Evolutionary conservation across 225 moss, liverwort and hornwort species (phyloP).

Genomic region (Ulota crispa): DNA sequence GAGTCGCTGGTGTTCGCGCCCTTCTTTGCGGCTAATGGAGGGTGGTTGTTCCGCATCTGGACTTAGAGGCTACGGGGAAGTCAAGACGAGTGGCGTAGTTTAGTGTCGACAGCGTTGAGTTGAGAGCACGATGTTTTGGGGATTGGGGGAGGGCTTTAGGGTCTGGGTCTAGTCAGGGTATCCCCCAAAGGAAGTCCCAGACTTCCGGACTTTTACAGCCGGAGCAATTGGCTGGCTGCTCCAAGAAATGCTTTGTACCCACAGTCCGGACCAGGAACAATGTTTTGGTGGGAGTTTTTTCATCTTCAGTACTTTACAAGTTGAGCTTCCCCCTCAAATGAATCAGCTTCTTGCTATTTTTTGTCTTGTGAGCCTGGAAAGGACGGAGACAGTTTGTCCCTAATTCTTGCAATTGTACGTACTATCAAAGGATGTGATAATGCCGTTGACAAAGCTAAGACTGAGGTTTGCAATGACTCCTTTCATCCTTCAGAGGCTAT

Average conservation of each 20-base stretch:
- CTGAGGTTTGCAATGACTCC: slow-evolving; percentile 50
- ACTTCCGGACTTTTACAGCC: too few relatives aligned
- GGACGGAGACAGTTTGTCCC: slow-evolving; percentile 78
- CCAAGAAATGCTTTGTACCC: too few relatives aligned
- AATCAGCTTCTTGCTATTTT: too few relatives aligned
- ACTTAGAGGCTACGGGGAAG: slow-evolving; percentile 8
- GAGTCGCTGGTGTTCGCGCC: slow-evolving; percentile 69
- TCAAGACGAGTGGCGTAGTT: neutral
- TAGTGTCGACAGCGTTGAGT: slow-evolving; percentile 5
- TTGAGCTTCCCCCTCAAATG: too few relatives aligned
- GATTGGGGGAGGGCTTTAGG: slow-evolving; percentile 14
- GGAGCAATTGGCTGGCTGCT: too few relatives aligned
- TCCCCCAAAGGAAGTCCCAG: too few relatives aligned
- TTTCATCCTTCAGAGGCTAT: slow-evolving; percentile 1
- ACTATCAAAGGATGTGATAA: slow-evolving; percentile 76
- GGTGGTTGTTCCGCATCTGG: slow-evolving; percentile 61
- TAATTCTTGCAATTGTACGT: slow-evolving; percentile 82
- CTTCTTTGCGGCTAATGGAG: slow-evolving; percentile 61
- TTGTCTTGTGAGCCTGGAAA: slow-evolving; percentile 74
- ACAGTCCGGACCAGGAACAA: too few relatives aligned
- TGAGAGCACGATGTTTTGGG: slow-evolving; percentile 11
- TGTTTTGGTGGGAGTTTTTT: too few relatives aligned
- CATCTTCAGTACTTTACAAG: too few relatives aligned
- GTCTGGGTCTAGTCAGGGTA: too few relatives aligned
- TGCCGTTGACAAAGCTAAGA: slow-evolving; percentile 64